Evolutionary conservation across 75 land plant genomes (phyloP).

Genomic region (Selaginella moellendorffii): DNA sequence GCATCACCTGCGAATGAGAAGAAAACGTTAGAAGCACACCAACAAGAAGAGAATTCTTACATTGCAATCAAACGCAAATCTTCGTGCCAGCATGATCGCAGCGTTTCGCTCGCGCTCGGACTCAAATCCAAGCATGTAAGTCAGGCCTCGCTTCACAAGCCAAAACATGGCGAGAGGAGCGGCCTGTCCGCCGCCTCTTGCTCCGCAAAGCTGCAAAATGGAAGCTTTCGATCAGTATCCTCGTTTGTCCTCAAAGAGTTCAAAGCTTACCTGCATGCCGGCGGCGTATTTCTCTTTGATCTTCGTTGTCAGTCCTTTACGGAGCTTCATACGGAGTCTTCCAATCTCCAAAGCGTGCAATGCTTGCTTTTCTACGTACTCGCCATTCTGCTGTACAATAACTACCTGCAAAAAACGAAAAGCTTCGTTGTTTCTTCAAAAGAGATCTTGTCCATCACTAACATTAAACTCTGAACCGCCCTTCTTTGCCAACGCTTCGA

Average conservation of each 20-base stretch:
- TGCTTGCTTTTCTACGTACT: constrained; percentile 31
- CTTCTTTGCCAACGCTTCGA: constrained; percentile 64
- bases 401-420: constrained; percentile 38
- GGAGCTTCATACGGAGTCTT: constrained; percentile 59
- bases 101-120: constrained; percentile 88
- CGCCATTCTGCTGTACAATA: constrained; percentile 63
- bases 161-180: constrained; percentile 77
- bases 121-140: constrained; percentile 67
- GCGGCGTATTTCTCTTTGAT: constrained; percentile 66
- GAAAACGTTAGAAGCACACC: not conserved
- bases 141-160: constrained; percentile 63
- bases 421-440: not conserved
- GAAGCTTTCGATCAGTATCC: not conserved
- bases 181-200: constrained; percentile 66
- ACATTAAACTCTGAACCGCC: constrained; percentile 80
- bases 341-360: constrained; percentile 59
- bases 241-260: not conserved
- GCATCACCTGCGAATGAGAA: constrained; percentile 37
- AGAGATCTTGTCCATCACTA: not conserved
- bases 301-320: constrained; percentile 55
- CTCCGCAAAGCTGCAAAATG: constrained; percentile 58
- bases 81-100: constrained; percentile 81
- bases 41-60: constrained; percentile 28
- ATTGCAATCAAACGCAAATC: constrained; percentile 71
- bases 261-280: constrained; percentile 63